Conservation (phyloP, 1,284 basidiomycete genomes). For the Ceratobasidium papillatum region DNA sequence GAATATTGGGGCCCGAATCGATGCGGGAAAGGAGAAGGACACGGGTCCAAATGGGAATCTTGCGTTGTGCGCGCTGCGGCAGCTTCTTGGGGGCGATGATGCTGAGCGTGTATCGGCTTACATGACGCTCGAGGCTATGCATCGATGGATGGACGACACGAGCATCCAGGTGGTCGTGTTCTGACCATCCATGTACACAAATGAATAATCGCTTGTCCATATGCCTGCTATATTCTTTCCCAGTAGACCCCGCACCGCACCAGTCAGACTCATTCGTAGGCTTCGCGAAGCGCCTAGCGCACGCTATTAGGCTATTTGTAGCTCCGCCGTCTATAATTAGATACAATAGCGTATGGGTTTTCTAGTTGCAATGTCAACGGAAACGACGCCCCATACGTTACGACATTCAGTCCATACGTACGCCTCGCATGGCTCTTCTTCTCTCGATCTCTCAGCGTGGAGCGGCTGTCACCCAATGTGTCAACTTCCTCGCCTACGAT, state of each 20-base stretch:
- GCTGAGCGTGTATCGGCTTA: slow-evolving; percentile 63
- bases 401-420: not conserved
- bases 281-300: not conserved
- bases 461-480: not conserved
- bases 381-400: not conserved
- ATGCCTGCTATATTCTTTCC: too few relatives aligned
- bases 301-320: not conserved
- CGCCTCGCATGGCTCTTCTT: not conserved
- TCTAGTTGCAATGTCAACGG: not conserved
- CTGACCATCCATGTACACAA: slow-evolving; percentile 49
- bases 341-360: not conserved
- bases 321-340: not conserved
- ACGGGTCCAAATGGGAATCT: slow-evolving; percentile 56
- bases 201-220: too few relatives aligned
- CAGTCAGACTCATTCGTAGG: not conserved
- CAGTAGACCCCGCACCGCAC: not conserved
- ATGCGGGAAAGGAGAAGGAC: slow-evolving; percentile 41
- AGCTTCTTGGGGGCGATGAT: slow-evolving; percentile 68
- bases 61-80: slow-evolving; percentile 65
- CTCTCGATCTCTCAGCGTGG: not conserved
- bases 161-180: slow-evolving; percentile 69
- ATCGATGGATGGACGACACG: slow-evolving; percentile 74
- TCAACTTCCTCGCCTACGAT: not conserved
- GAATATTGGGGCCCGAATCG: slow-evolving; percentile 40
- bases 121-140: slow-evolving; percentile 71